These are phyloP conservation scores for Carallia brachiata DNA, from an alignment of 345 rosid species.

Conservation along the genomic window DNA sequence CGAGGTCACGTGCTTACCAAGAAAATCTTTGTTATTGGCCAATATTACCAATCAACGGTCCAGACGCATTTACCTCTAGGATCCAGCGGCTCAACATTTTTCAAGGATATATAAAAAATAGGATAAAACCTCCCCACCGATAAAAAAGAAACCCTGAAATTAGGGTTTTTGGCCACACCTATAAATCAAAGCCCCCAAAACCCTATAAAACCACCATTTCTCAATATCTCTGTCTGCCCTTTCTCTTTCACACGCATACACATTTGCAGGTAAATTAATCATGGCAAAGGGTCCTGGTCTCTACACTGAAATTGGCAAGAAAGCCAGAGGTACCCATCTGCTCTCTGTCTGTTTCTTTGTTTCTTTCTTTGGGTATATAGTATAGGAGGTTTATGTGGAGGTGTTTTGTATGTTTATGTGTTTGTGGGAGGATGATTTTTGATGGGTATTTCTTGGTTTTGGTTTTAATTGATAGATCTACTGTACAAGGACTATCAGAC, in stretches of 20 bases:
- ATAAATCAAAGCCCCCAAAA: background rate
- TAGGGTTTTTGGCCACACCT: constrained; percentile 20
- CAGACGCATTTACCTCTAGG: background rate
- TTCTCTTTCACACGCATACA: background rate
- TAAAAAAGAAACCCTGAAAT: constrained; percentile 1
- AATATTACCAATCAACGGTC: background rate
- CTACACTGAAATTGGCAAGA: constrained; percentile 92
- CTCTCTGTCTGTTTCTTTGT: background rate
- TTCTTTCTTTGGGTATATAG: background rate
- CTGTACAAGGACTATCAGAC: constrained; percentile 88
- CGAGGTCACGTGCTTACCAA: background rate
- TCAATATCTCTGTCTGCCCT: background rate
- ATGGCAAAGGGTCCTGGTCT: constrained; percentile 96
- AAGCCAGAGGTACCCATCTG: constrained; percentile 59
- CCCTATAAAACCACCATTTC: background rate
- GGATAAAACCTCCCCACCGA: background rate
- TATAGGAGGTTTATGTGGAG: background rate
- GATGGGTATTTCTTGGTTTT: constrained; percentile 3
- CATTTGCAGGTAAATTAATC: constrained; percentile 8
- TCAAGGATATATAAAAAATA: background rate
- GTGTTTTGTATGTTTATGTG: background rate
- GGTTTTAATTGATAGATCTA: constrained; percentile 49
- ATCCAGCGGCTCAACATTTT: constrained; percentile 6
- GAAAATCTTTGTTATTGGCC: background rate
- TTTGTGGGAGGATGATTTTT: background rate